A percentile compares a stretch with the other conserved stretches of the same genome.
Conservation (phyloP, 208 protist species). For the Zelonia costaricensis region DNA sequence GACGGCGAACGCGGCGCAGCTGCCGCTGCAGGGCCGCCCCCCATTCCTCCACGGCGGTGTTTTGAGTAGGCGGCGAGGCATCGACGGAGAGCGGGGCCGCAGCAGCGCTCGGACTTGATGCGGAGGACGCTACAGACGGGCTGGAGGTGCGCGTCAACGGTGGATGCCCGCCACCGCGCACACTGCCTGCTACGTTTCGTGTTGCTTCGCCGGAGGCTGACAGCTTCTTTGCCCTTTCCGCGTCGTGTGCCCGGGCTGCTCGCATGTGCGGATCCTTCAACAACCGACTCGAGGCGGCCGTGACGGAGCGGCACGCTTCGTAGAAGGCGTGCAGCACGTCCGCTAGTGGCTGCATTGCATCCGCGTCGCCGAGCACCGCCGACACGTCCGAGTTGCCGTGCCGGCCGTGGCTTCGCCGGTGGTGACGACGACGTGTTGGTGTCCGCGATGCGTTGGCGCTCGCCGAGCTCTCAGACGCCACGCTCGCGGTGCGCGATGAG, state of each 20-base stretch:
- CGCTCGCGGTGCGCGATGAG: no score
- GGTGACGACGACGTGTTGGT: no score
- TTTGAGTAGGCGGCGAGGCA: no score
- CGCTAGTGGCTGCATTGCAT: constrained; percentile 12
- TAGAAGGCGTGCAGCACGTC: constrained; percentile 39
- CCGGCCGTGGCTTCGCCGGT: no score
- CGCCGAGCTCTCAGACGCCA: no score
- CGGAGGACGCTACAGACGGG: no score
- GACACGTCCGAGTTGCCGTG: constrained; percentile 2
- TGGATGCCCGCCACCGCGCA: no score
- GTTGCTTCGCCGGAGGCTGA: background rate
- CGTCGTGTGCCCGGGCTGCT: background rate
- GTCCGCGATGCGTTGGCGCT: no score
- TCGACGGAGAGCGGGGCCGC: background rate
- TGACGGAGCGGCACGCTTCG: constrained; percentile 33
- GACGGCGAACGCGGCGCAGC: constrained; percentile 52
- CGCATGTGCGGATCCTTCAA: background rate
- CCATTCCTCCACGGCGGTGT: background rate
- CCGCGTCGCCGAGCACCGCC: background rate
- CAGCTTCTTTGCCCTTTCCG: background rate
- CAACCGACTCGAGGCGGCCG: constrained; percentile 4
- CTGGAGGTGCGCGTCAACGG: no score
- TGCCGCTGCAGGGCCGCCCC: constrained; percentile 28
- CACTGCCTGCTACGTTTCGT: no score
- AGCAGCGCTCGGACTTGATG: no score